Percentiles rank a stretch among this genome's conserved stretches.
Evolutionary conservation across 1,139 yeast species (phyloP).

Genomic region (Scheffersomyces insectosa): DNA sequence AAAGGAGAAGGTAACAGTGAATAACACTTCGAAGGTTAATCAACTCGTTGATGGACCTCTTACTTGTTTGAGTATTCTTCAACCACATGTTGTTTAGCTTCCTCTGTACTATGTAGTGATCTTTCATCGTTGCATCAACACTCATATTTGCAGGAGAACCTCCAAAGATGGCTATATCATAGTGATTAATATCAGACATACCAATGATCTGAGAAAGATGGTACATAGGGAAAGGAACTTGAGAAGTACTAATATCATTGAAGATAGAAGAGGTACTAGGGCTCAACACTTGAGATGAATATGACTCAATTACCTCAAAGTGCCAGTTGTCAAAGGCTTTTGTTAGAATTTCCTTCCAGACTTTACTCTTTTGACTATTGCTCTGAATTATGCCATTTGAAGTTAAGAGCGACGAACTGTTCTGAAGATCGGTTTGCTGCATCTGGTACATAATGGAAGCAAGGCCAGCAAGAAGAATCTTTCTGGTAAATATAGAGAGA

Average conservation of each 20-base stretch:
- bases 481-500: slow-evolving; percentile 53
- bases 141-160: slow-evolving; percentile 86
- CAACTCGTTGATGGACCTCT: slow-evolving; percentile 26
- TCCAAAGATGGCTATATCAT: slow-evolving; percentile 74
- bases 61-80: slow-evolving; percentile 14
- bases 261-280: slow-evolving; percentile 12
- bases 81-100: slow-evolving; percentile 54
- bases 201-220: slow-evolving; percentile 75
- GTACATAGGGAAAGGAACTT: slow-evolving; percentile 40
- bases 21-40: slow-evolving; percentile 49
- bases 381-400: slow-evolving; percentile 18
- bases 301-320: slow-evolving; percentile 14
- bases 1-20: slow-evolving; percentile 61
- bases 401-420: slow-evolving; percentile 44
- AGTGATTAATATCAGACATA: slow-evolving; percentile 61
- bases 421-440: slow-evolving; percentile 71
- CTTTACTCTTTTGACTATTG: slow-evolving; percentile 12
- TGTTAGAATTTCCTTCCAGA: slow-evolving; percentile 22
- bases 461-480: slow-evolving; percentile 68
- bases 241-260: slow-evolving; percentile 14
- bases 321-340: slow-evolving; percentile 24
- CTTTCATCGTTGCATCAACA: slow-evolving; percentile 61
- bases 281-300: slow-evolving; percentile 5
- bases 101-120: slow-evolving; percentile 51
- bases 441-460: slow-evolving; percentile 69